phyloP scores from a whole-genome alignment of 805 yeast genomes.

The Debaryomyces tyrocola region DNA sequence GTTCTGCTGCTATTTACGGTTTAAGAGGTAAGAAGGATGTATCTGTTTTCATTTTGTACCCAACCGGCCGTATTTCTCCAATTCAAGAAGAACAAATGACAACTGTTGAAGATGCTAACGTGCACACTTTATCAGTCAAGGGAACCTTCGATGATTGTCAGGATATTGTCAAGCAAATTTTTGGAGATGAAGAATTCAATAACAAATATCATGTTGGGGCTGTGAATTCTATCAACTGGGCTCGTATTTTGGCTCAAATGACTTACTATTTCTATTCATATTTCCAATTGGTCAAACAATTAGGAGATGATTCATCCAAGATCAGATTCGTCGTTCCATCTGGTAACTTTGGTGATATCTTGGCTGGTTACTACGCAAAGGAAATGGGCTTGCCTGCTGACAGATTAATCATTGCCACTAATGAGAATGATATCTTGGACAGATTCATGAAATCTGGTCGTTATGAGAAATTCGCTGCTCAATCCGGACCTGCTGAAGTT shows the following conservation, averaged over 20 bases:
- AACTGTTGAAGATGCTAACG: slow-evolving; percentile 87
- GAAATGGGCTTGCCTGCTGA: slow-evolving; percentile 94
- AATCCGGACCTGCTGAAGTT: slow-evolving; percentile 50
- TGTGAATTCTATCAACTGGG: slow-evolving; percentile 98
- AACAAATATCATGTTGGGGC: slow-evolving; percentile 93
- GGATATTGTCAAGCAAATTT: slow-evolving; percentile 89
- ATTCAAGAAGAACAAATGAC: slow-evolving; percentile 99
- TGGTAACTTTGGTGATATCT: slow-evolving; percentile 97
- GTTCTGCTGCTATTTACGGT: slow-evolving; percentile 98
- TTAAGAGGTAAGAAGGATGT: slow-evolving; percentile 95
- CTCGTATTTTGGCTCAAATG: slow-evolving; percentile 95
- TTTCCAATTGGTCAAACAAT: slow-evolving; percentile 61
- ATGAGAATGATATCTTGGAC: slow-evolving; percentile 91
- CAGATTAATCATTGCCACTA: slow-evolving; percentile 88
- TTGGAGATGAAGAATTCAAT: slow-evolving; percentile 88
- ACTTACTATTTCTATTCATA: slow-evolving; percentile 94
- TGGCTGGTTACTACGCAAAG: slow-evolving; percentile 94
- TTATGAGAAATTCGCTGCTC: slow-evolving; percentile 67
- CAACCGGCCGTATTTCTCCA: slow-evolving; percentile 96
- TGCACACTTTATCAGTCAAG: slow-evolving; percentile 90
- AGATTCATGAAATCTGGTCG: slow-evolving; percentile 86
- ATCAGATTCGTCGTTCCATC: slow-evolving; percentile 92
- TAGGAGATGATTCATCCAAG: slow-evolving; percentile 24
- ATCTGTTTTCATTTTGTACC: slow-evolving; percentile 94
- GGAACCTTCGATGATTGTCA: slow-evolving; percentile 99